Evolutionary conservation across 805 yeast species (phyloP).

Genomic region (Hanseniaspora valbyensis): DNA sequence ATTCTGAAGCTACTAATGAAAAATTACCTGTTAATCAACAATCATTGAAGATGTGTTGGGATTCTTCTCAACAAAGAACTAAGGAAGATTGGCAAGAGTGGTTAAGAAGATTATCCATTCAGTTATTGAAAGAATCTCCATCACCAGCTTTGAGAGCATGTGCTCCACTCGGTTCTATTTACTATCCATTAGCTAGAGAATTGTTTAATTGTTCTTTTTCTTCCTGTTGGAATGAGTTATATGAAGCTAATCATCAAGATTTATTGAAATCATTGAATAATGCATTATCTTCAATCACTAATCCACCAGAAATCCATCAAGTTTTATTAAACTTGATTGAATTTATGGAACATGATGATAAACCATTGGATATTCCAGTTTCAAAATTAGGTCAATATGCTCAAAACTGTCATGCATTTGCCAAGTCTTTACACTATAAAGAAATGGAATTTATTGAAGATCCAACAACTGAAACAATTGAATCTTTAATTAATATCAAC

Average conservation of each 20-base stretch:
- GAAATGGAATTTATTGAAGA: constrained; percentile 91
- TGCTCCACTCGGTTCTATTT: constrained; percentile 74
- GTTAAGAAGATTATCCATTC: constrained; percentile 79
- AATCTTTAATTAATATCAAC: constrained; percentile 80
- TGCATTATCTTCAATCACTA: constrained; percentile 80
- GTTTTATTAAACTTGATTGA: constrained; percentile 82
- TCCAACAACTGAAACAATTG: constrained; percentile 84
- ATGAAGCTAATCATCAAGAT: constrained; percentile 81
- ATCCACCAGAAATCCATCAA: constrained; percentile 93
- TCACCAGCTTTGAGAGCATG: constrained; percentile 91
- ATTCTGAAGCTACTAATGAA: constrained; percentile 56
- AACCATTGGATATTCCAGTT: constrained; percentile 83
- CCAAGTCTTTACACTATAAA: constrained; percentile 91
- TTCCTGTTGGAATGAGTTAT: constrained; percentile 88
- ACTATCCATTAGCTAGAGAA: constrained; percentile 79
- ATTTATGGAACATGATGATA: constrained; percentile 95
- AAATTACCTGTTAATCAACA: constrained; percentile 62
- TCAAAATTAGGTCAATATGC: constrained; percentile 86
- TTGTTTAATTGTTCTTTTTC: constrained; percentile 90
- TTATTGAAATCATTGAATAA: constrained; percentile 72
- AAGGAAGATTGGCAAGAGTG: constrained; percentile 98
- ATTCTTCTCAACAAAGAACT: constrained; percentile 75
- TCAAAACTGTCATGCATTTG: constrained; percentile 91
- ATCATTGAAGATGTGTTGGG: constrained; percentile 75
- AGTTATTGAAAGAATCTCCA: constrained; percentile 80